A percentile compares a stretch with the other conserved stretches of the same genome.
phyloP scores from a whole-genome alignment of 345 rosid species.

The Populus alba region DNA sequence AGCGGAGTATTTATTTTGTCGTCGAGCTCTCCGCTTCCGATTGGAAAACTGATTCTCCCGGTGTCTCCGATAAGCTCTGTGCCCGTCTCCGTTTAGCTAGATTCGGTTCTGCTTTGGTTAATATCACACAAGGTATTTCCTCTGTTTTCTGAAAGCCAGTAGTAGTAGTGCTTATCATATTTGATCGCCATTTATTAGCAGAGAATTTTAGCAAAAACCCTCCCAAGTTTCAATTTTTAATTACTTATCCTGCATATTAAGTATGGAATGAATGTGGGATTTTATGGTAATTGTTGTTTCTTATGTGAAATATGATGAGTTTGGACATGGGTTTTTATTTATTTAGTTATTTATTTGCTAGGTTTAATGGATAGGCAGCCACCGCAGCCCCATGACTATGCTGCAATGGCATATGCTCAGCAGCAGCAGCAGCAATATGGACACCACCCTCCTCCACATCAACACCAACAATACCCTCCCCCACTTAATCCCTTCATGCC shows the following conservation, averaged over 20 bases:
- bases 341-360: background rate
- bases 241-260: background rate
- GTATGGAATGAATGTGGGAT: background rate
- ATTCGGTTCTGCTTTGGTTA: background rate
- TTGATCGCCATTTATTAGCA: background rate
- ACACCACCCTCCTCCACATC: conserved; percentile 79
- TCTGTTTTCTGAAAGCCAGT: background rate
- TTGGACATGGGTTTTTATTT: background rate
- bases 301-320: background rate
- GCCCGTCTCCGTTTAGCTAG: background rate
- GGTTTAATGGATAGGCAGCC: conserved; percentile 23
- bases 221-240: background rate
- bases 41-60: background rate
- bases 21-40: too few species aligned
- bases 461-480: conserved; percentile 55
- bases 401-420: conserved; percentile 63
- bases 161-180: background rate
- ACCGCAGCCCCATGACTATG: conserved; percentile 26
- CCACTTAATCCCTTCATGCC: conserved; percentile 51
- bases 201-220: background rate
- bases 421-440: conserved; percentile 71
- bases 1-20: background rate
- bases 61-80: background rate
- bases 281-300: background rate
- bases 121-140: background rate